phyloP scores from a whole-genome alignment of 2,329 filamentous ascomycete species.

The Microdochium nivale region DNA sequence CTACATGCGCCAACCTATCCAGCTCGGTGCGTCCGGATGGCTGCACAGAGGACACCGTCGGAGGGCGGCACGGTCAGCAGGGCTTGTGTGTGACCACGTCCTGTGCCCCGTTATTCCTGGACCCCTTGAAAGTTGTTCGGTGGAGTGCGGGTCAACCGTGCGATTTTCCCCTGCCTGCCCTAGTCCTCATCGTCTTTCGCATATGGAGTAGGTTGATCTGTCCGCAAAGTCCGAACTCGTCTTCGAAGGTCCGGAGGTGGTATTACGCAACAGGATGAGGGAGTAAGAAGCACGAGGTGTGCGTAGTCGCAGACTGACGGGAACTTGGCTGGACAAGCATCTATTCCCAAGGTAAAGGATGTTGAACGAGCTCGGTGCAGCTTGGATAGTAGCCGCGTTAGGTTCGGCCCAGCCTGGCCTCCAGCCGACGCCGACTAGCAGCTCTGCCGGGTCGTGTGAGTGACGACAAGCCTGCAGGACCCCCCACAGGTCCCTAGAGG shows the following conservation, averaged over 20 bases:
- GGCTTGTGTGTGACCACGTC: not conserved
- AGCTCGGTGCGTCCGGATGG: not conserved
- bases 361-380: too few species aligned
- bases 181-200: not conserved
- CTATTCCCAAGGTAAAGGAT: too few species aligned
- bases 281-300: too few species aligned
- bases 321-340: too few species aligned
- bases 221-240: not conserved
- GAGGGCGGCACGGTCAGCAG: not conserved
- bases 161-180: not conserved
- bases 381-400: not conserved
- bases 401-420: not conserved
- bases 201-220: not conserved
- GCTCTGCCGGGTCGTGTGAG: not conserved
- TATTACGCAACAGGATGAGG: too few species aligned
- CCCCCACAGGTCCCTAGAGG: not conserved
- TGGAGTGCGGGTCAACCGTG: not conserved
- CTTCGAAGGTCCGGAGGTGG: too few species aligned
- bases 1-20: not conserved
- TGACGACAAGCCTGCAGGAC: not conserved
- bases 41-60: not conserved
- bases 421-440: not conserved
- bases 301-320: too few species aligned
- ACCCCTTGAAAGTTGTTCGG: not conserved
- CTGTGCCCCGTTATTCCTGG: not conserved